Evolutionary conservation across 352 stramenopile genomes (phyloP), one percentile per base, ranked within the genome.

Genomic region (Phytophthora vignae): DNA sequence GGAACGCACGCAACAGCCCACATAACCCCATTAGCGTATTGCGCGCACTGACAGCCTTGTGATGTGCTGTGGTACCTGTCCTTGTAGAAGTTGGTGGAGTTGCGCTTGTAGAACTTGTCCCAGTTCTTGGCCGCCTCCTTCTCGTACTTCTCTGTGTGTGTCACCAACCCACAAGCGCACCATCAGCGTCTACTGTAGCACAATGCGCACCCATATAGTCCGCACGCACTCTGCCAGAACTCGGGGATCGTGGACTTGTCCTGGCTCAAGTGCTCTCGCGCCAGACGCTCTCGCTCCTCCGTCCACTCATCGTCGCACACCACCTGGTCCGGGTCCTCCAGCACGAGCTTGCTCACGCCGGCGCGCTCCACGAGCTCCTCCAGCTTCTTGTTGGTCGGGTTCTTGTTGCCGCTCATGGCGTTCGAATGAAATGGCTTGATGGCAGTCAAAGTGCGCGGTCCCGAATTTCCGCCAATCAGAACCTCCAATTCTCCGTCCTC

Each of bases 61-160:
- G 9, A 38, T 38, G 9, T 12, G 31, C 9, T 46, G 14, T 46
- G 14, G 5, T n/a, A 91, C 69, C 93, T 75, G 84, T 99, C 94
- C 77, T 98, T 98, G 83, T 98, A 99, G 76, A 98, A 98, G 63
- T 98, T 97, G 58, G 85, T 98, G 52, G 86, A 83, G 80, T 98
- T 98, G 57, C 91, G 84, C 56, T 95, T 90, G 79, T 99, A 99
- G 77, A 98, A 98, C 66, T 91, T 89, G 75, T 99, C 91, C 96
- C 96, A 99, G 73, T 84, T 96, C 74, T 90, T 91, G 52, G 87
- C 84, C 0, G 93, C 90, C 38, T 97, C 84, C 12, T 84, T 66
- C 63, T 97, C 88, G 69, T 96, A 96, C 68, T 96, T 95, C 10
- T 83, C 83, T 88, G 38, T n/a, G 38, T 17, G 15, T 46, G 38